A percentile compares a stretch with the other conserved stretches of the same genome.
phyloP scores from a whole-genome alignment of 345 rosid genomes.

The Rhizophora mangle region DNA sequence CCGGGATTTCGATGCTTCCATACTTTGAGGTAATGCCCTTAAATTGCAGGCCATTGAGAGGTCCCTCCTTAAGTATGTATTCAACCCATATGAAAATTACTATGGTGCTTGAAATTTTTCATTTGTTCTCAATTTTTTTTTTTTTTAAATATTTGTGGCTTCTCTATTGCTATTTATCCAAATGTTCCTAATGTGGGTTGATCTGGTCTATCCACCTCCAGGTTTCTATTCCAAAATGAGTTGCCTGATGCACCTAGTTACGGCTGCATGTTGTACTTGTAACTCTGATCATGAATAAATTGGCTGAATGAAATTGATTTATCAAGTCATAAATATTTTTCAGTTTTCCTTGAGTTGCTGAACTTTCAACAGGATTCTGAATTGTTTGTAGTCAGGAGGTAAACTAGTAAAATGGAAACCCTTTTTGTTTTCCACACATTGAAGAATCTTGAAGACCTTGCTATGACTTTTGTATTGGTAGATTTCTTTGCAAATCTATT shows the following conservation, averaged over 20 bases:
- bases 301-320: constrained; percentile 22
- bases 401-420: too few relatives aligned
- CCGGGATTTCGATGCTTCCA: background rate
- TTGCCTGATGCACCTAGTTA: constrained; percentile 18
- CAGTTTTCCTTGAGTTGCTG: constrained; percentile 2
- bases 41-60: background rate
- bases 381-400: background rate
- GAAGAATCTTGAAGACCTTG: too few relatives aligned
- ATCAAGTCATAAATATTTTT: constrained; percentile 14
- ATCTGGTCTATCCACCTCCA: constrained; percentile 7
- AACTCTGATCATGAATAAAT: constrained; percentile 34
- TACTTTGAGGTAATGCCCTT: too few relatives aligned
- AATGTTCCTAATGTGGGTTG: constrained; percentile 22
- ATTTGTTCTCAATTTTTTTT: constrained; percentile 7
- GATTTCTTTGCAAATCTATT: too few relatives aligned
- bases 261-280: constrained; percentile 31
- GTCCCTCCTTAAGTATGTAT: background rate
- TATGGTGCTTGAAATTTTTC: constrained; percentile 1
- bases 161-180: constrained; percentile 15
- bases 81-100: background rate
- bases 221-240: constrained; percentile 14
- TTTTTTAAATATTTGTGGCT: background rate
- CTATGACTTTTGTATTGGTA: too few relatives aligned
- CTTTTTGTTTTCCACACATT: too few relatives aligned
- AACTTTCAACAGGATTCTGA: background rate